Percentiles rank a stretch among this genome's conserved stretches.
phyloP scores from a whole-genome alignment of 352 stramenopile genomes.

The Phytophthora fragariae region DNA sequence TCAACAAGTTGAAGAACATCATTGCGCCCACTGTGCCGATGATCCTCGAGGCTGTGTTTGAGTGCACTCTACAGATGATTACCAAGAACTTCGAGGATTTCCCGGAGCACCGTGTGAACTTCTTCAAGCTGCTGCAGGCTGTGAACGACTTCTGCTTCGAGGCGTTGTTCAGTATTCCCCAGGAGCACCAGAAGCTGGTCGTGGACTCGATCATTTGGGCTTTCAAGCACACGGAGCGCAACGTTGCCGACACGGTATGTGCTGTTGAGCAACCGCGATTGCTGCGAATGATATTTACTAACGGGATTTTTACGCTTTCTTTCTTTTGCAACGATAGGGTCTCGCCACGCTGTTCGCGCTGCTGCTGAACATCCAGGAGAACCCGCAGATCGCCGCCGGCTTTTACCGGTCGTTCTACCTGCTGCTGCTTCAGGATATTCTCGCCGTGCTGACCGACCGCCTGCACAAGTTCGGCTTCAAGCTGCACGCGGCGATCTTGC shows the following conservation, averaged over 20 bases:
- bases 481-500: slow-evolving; percentile 97
- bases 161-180: slow-evolving; percentile 96
- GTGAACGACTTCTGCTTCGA: slow-evolving; percentile 97
- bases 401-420: slow-evolving; percentile 99
- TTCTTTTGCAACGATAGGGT: slow-evolving; percentile 52
- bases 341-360: slow-evolving; percentile 97
- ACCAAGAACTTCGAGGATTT: slow-evolving; percentile 99
- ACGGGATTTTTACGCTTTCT: background rate
- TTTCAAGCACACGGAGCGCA: slow-evolving; percentile 99
- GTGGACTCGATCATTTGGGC: slow-evolving; percentile 99
- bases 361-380: slow-evolving; percentile 96
- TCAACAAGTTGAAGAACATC: slow-evolving; percentile 96
- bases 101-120: slow-evolving; percentile 98
- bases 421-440: slow-evolving; percentile 93
- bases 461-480: slow-evolving; percentile 99
- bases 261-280: slow-evolving; percentile 2
- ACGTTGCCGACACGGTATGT: slow-evolving; percentile 96
- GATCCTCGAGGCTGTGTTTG: slow-evolving; percentile 98
- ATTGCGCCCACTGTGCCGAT: slow-evolving; percentile 89
- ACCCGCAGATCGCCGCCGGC: slow-evolving; percentile 93
- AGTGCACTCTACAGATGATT: slow-evolving; percentile 99
- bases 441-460: slow-evolving; percentile 98
- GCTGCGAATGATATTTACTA: background rate
- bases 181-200: slow-evolving; percentile 98
- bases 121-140: slow-evolving; percentile 98